phyloP scores from a whole-genome alignment of 371 early-diverging fungal genomes.

The Rhizopus sp. region DNA sequence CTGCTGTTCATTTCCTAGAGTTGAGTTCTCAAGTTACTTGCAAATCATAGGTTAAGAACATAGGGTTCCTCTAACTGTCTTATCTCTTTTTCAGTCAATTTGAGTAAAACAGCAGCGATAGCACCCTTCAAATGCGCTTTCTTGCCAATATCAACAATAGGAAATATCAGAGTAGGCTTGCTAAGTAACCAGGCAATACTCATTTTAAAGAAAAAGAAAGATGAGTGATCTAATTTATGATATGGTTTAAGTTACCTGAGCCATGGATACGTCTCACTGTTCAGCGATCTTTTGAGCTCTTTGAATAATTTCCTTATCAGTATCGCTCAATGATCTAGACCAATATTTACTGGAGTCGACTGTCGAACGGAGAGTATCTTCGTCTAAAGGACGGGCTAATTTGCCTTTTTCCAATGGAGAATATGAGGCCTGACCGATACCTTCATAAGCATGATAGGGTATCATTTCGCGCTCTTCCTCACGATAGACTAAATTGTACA shows the following conservation, averaged over 20 bases:
- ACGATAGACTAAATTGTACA: constrained; percentile 48
- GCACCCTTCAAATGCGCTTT: constrained; percentile 34
- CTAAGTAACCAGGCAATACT: no score
- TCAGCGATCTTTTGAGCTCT: no score
- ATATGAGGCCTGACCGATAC: constrained; percentile 40
- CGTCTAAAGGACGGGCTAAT: constrained; percentile 5
- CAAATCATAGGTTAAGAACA: neutral
- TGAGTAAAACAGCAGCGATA: constrained; percentile 30
- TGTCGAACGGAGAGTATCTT: neutral
- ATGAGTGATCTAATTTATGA: no score
- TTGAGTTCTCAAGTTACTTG: no score
- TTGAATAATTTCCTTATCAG: no score
- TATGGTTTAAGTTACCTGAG: neutral
- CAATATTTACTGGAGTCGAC: no score
- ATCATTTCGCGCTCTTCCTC: constrained; percentile 59
- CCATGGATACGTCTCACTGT: no score
- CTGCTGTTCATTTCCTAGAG: no score
- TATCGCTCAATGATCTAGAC: no score
- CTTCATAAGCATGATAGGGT: constrained; percentile 35
- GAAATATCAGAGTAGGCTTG: constrained; percentile 35
- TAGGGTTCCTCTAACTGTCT: constrained; percentile 34
- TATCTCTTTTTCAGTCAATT: constrained; percentile 42
- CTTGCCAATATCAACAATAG: constrained; percentile 48
- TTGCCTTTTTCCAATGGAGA: constrained; percentile 37
- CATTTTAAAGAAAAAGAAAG: no score